Conservation (phyloP, 2,329 filamentous ascomycete genomes). For the Venturia aucupariae region DNA sequence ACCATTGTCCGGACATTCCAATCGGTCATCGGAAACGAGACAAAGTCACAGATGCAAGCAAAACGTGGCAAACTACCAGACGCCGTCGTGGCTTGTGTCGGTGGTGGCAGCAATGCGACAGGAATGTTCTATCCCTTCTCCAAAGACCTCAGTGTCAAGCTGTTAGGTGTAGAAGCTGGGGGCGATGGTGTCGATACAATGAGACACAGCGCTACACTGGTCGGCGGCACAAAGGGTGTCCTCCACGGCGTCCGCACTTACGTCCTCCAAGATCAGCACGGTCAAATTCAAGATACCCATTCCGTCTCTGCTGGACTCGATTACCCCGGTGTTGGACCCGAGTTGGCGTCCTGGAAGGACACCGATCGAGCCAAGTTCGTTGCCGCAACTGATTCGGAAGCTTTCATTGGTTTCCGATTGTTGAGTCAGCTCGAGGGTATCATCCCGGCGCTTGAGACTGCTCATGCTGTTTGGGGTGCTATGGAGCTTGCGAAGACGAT, state of each 20-base stretch:
- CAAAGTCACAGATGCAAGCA: conserved; percentile 80
- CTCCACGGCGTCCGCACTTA: conserved; percentile 95
- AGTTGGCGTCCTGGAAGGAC: conserved; percentile 90
- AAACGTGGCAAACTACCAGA: conserved; percentile 85
- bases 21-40: conserved; percentile 90
- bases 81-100: conserved; percentile 92
- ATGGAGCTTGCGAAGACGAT: conserved; percentile 88
- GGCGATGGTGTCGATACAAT: conserved; percentile 83
- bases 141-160: conserved; percentile 72
- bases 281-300: conserved; percentile 91
- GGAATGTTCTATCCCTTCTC: conserved; percentile 99
- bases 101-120: conserved; percentile 86
- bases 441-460: conserved; percentile 88
- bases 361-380: conserved; percentile 76
- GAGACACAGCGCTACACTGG: conserved; percentile 80
- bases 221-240: conserved; percentile 80
- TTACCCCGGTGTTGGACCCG: conserved; percentile 93
- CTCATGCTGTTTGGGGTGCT: conserved; percentile 84
- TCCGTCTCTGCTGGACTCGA: conserved; percentile 94
- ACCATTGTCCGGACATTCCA: conserved; percentile 97
- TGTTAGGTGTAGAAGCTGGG: conserved; percentile 89
- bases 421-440: conserved; percentile 88
- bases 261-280: conserved; percentile 83
- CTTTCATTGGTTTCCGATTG: conserved; percentile 76
- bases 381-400: conserved; percentile 83